A percentile compares a stretch with the other conserved stretches of the same genome.
Conservation (phyloP, 164 flowering plant species). For the Buxus sempervirens region DNA sequence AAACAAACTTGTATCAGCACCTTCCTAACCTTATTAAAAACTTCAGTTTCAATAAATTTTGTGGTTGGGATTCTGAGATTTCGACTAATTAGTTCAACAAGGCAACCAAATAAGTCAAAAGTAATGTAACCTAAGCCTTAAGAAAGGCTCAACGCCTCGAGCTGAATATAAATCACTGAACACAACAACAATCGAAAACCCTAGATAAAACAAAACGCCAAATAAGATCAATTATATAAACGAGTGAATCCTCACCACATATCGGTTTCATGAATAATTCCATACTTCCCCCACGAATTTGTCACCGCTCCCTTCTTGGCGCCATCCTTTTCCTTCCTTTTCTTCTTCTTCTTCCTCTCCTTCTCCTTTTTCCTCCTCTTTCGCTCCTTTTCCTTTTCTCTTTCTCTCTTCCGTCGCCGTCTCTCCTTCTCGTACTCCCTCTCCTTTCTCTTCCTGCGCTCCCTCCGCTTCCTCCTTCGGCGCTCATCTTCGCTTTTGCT, state of each 20-base stretch:
- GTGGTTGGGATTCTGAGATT: no score
- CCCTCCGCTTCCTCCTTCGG: slow-evolving; percentile 20
- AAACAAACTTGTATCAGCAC: no score
- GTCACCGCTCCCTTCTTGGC: slow-evolving; percentile 81
- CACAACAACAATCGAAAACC: slow-evolving; percentile 5
- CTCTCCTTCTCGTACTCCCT: slow-evolving; percentile 28
- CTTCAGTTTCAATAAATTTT: no score
- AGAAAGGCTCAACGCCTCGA: no score
- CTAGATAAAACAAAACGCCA: not conserved
- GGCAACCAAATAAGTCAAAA: no score
- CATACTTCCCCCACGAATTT: slow-evolving; percentile 88
- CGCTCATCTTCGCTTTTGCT: slow-evolving; percentile 16
- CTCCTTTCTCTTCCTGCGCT: slow-evolving; percentile 23
- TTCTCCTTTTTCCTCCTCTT: slow-evolving; percentile 21
- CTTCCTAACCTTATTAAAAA: no score
- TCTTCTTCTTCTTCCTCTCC: slow-evolving; percentile 32
- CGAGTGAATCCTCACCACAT: slow-evolving; percentile 63
- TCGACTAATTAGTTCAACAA: no score
- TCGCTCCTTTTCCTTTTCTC: slow-evolving; percentile 17
- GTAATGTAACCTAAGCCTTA: no score
- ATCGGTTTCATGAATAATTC: slow-evolving; percentile 79
- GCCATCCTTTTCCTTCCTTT: slow-evolving; percentile 47
- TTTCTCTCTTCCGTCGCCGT: slow-evolving; percentile 19
- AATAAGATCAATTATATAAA: not conserved
- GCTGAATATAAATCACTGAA: not conserved